Evolutionary conservation across 2,329 filamentous ascomycete species (phyloP).

Genomic region (Colletotrichum plurivorum): DNA sequence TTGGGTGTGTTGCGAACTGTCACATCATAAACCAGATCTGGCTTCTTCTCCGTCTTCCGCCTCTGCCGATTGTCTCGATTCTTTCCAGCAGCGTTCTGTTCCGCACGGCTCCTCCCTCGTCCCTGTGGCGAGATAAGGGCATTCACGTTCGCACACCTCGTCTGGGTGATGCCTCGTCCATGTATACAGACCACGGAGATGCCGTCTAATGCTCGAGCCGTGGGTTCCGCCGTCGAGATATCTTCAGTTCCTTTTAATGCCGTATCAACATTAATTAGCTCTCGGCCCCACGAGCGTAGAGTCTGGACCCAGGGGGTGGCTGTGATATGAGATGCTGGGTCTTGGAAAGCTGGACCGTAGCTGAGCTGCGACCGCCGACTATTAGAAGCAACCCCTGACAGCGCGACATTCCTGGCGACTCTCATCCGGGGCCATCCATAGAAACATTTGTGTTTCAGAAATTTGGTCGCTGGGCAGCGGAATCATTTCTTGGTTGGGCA

Average conservation of each 20-base stretch:
- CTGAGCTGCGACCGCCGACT: constrained; percentile 21
- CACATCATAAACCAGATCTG: constrained; percentile 31
- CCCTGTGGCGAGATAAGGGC: background rate
- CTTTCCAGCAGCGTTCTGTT: constrained; percentile 4
- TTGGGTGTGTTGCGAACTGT: constrained; percentile 17
- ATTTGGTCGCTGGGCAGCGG: constrained; percentile 24
- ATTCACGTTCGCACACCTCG: background rate
- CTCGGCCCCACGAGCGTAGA: background rate
- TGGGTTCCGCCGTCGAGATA: constrained; percentile 2
- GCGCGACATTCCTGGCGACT: constrained; percentile 17
- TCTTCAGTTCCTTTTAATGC: too few relatives aligned
- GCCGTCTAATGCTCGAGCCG: constrained; percentile 17
- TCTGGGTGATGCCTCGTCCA: background rate
- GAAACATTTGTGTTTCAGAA: constrained; percentile 33
- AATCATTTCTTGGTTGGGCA: constrained; percentile 9
- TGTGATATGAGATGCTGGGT: constrained; percentile 20
- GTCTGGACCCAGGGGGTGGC: background rate
- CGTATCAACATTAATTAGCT: too few relatives aligned
- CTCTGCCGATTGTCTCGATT: constrained; percentile 20
- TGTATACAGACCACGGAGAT: constrained; percentile 13
- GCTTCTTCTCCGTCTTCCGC: constrained; percentile 23
- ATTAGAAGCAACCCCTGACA: constrained; percentile 11
- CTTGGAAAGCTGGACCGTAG: constrained; percentile 23
- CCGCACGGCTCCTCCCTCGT: constrained; percentile 11
- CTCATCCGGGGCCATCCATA: constrained; percentile 25